Evolutionary conservation across 306 rosid species (phyloP).

Genomic region (Corylus heterophylla): DNA sequence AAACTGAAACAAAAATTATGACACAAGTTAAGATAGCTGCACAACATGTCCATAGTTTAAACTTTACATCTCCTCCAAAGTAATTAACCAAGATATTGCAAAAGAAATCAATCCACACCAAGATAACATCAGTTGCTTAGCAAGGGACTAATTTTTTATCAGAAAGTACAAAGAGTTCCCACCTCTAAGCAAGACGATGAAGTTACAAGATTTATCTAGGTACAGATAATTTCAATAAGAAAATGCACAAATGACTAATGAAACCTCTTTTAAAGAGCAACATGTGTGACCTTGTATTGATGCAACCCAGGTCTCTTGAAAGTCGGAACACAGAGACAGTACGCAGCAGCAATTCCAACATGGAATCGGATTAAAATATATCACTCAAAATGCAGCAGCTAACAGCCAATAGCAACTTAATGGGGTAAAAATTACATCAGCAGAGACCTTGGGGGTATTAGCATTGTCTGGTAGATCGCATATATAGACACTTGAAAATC

Average conservation of each 20-base stretch:
- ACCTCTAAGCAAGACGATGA: slow-evolving; percentile 2
- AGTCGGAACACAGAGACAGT: neutral
- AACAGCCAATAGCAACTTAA: neutral
- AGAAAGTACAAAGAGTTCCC: neutral
- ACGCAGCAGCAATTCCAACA: neutral
- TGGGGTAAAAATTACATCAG: neutral
- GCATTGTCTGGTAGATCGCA: neutral
- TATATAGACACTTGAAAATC: too few species aligned
- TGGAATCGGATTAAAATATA: neutral
- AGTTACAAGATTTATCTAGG: neutral
- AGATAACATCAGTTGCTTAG: neutral
- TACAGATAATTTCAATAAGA: neutral
- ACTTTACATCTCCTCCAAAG: neutral
- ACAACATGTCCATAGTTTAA: slow-evolving; percentile 12
- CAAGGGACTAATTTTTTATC: neutral
- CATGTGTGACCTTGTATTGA: neutral
- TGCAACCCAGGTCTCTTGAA: neutral
- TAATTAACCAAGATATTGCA: neutral
- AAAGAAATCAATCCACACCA: neutral
- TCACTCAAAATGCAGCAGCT: neutral
- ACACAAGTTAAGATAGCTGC: slow-evolving; percentile 19
- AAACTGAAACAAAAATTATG: slow-evolving; percentile 40
- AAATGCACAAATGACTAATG: neutral
- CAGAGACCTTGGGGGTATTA: neutral
- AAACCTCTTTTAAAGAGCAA: neutral